Base-by-base conservation (phyloP, 2,329 filamentous ascomycete genomes). In the Fusarium kyushuense region DNA sequence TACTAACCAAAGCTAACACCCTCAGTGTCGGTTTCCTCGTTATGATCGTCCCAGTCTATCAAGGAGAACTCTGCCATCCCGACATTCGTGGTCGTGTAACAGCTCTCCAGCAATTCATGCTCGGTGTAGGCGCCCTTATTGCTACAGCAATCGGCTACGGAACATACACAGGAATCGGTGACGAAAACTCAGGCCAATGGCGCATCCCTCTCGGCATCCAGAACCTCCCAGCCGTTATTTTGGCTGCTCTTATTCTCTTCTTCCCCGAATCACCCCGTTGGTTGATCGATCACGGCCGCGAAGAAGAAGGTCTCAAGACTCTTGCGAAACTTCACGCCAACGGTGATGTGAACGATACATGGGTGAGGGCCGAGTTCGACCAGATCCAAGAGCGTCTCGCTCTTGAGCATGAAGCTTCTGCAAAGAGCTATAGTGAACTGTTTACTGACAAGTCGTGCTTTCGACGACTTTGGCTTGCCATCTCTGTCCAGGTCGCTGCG, bases 31-130 rank as follows among this genome's bases (percentile, higher is more conserved):
- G 82, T 53, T 77, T 80, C 60, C 61, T 81, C 56, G 73, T 75
- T 45, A 79, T 79, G 77, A 77, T 78, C 12, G 76, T 81, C 55
- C 79, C 92, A 3, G 78, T 94, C 0, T 95, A 94, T 76, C 92
- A 94, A 75, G 91, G 90, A 23, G 92, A 96, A 74, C 84, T 95
- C 25, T 89, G 90, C 5, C 92, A 95, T 75, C 92, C 92, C 2
- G 86, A 85, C 59, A 95, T 95, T 72, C 87, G 92, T 76, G 92
- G 92, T 14, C 83, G 89, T 65, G 86, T 96, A 32, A 94, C 91
- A 3, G 86, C 87, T 25, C 81, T 94, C 10, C 91, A 94, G 76
- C 91, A 94, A 72, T 93, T 94, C 75, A 94, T 94, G 91, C 77
- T 94, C 47, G 91, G 91, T 3, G 86, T 94, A 35, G 92, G 92